A percentile compares a stretch with the other conserved stretches of the same genome.
These are phyloP conservation scores for Globisporangium camurandrum DNA, from an alignment of 352 stramenopile genomes.

Conservation along the genomic window DNA sequence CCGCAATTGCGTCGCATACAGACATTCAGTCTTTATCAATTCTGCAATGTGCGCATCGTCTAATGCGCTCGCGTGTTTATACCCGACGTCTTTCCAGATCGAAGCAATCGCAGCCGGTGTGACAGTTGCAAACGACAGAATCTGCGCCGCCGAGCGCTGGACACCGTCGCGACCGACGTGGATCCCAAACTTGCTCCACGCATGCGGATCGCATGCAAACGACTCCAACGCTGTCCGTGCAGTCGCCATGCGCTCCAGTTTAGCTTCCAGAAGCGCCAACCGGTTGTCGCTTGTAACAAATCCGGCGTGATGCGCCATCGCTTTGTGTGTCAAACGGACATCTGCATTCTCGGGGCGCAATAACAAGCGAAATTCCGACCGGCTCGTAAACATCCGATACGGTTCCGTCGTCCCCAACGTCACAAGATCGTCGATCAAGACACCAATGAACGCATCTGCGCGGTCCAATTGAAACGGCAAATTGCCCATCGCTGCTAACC, in stretches of 20 bases:
- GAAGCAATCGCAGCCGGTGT: slow-evolving; percentile 43
- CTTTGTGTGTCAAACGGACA: slow-evolving; percentile 92
- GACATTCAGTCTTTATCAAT: slow-evolving; percentile 79
- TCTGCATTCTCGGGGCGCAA: slow-evolving; percentile 96
- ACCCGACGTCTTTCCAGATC: slow-evolving; percentile 45
- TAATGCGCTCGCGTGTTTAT: slow-evolving; percentile 45
- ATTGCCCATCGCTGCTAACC: slow-evolving; percentile 55
- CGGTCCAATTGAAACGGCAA: slow-evolving; percentile 90
- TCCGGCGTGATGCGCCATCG: slow-evolving; percentile 73
- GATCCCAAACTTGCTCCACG: slow-evolving; percentile 81
- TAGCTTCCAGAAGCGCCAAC: slow-evolving; percentile 76
- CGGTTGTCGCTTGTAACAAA: slow-evolving; percentile 68
- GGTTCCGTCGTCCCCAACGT: slow-evolving; percentile 95
- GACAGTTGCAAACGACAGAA: slow-evolving; percentile 62
- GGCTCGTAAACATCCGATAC: slow-evolving; percentile 99
- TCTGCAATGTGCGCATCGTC: slow-evolving; percentile 28
- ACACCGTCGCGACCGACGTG: slow-evolving; percentile 72
- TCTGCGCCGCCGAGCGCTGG: slow-evolving; percentile 68
- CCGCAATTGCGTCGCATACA: slow-evolving; percentile 92
- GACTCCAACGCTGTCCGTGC: slow-evolving; percentile 40
- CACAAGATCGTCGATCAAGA: slow-evolving; percentile 98
- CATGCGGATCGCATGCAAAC: slow-evolving; percentile 64
- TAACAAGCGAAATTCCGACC: slow-evolving; percentile 87
- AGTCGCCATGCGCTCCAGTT: slow-evolving; percentile 69
- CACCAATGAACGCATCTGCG: slow-evolving; percentile 94